phyloP scores from a whole-genome alignment of 805 yeast genomes.

The Torulaspora quercuum region DNA sequence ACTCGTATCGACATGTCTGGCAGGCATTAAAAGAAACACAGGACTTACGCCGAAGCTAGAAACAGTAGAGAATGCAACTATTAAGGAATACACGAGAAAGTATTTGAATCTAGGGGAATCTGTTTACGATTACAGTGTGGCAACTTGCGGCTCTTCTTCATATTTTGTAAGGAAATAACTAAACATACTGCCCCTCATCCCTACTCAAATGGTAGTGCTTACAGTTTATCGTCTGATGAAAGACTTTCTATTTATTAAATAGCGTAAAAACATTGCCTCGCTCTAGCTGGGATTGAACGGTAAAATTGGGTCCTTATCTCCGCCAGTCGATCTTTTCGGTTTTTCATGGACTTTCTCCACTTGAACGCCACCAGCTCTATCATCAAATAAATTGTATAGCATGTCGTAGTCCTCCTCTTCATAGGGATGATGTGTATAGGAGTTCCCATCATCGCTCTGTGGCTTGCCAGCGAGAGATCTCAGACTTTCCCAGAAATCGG shows the following conservation, averaged over 20 bases:
- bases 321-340: conserved; percentile 1
- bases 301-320: conserved; percentile 11
- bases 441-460: conserved; percentile 10
- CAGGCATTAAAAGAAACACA: conserved; percentile 69
- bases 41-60: conserved; percentile 62
- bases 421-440: conserved; percentile 8
- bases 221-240: too few species aligned
- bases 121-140: conserved; percentile 67
- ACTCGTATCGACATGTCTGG: conserved; percentile 61
- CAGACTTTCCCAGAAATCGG: conserved; percentile 71
- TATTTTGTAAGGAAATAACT: conserved; percentile 65
- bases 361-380: conserved; percentile 6
- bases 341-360: conserved; percentile 2
- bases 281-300: conserved; percentile 21
- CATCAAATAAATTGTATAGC: conserved; percentile 19
- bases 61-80: conserved; percentile 43
- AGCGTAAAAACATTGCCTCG: too few species aligned
- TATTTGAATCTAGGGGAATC: conserved; percentile 86
- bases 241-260: too few species aligned
- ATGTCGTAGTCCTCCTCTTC: conserved; percentile 17
- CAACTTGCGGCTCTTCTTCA: conserved; percentile 64
- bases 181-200: too few species aligned
- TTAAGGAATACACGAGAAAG: conserved; percentile 52
- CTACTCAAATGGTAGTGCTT: background rate
- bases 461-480: conserved; percentile 48